Conservation (phyloP, 1,284 basidiomycete species). For the Cutaneotrichosporon spelunceum region DNA sequence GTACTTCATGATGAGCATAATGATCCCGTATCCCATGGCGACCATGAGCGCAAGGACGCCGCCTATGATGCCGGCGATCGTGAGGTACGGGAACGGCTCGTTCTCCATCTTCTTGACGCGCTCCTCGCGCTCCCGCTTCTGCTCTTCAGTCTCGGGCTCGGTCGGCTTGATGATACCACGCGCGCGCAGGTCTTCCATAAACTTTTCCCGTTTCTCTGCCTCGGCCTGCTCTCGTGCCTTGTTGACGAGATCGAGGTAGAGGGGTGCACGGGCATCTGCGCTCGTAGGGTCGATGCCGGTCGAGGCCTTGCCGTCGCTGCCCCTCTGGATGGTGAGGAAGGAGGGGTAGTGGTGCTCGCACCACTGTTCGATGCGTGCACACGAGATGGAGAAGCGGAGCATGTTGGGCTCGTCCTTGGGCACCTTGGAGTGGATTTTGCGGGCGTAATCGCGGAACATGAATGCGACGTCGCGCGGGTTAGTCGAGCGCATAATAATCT, state of each 20-base stretch:
- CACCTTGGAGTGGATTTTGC: conserved; percentile 77
- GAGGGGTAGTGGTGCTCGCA: conserved; percentile 83
- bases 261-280: conserved; percentile 57
- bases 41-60: conserved; percentile 9
- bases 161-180: conserved; percentile 28
- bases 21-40: not conserved
- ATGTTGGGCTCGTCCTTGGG: conserved; percentile 81
- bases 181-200: conserved; percentile 30
- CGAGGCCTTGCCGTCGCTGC: conserved; percentile 43
- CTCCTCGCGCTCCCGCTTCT: conserved; percentile 8
- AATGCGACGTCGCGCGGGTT: conserved; percentile 89
- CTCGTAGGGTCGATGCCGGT: conserved; percentile 53
- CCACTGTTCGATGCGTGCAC: conserved; percentile 89
- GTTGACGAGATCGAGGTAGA: conserved; percentile 39
- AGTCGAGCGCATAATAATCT: conserved; percentile 86
- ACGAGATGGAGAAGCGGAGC: conserved; percentile 72
- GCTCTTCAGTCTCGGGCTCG: conserved; percentile 7
- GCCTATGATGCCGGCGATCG: conserved; percentile 2
- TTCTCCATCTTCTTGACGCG: conserved; percentile 2
- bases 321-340: conserved; percentile 60
- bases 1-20: conserved; percentile 4
- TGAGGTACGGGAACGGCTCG: conserved; percentile 15
- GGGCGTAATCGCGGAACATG: conserved; percentile 79
- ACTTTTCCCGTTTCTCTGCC: conserved; percentile 30
- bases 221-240: conserved; percentile 30